These are phyloP conservation scores for Pseudocercospora eumusae DNA, from an alignment of 2,329 filamentous ascomycete species.

Conservation along the genomic window DNA sequence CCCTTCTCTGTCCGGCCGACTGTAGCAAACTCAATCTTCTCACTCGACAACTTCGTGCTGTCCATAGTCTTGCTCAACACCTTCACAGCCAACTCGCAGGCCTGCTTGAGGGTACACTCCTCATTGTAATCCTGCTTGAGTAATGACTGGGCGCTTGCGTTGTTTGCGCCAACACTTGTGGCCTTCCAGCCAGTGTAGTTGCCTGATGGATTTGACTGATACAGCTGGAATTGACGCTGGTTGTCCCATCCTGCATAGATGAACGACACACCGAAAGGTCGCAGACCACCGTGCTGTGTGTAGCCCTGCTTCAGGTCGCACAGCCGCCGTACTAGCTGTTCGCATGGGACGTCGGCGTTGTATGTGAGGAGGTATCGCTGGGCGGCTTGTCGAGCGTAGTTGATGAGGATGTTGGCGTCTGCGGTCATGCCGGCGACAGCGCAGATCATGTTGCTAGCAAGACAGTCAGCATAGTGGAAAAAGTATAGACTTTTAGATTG, in stretches of 20 bases:
- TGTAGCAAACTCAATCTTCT: conserved; percentile 99
- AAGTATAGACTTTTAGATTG: not conserved
- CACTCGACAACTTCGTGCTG: conserved; percentile 95
- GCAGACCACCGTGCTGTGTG: conserved; percentile 96
- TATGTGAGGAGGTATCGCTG: conserved; percentile 98
- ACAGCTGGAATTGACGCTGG: conserved; percentile 95
- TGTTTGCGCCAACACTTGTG: conserved; percentile 96
- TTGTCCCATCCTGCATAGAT: conserved; percentile 99
- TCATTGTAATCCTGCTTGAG: conserved; percentile 99
- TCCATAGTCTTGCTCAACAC: conserved; percentile 99
- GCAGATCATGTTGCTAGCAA: conserved; percentile 94
- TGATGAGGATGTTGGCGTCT: conserved; percentile 99
- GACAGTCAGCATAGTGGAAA: not conserved
- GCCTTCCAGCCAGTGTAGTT: conserved; percentile 99
- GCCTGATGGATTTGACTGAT: conserved; percentile 97
- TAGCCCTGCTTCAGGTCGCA: conserved; percentile 99
- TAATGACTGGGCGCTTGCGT: conserved; percentile 93
- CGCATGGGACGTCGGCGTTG: conserved; percentile 99
- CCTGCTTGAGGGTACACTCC: conserved; percentile 92
- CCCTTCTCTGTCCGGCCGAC: conserved; percentile 93
- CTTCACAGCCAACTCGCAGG: conserved; percentile 96
- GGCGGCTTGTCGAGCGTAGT: conserved; percentile 95
- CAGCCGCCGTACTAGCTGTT: conserved; percentile 92
- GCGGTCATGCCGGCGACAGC: conserved; percentile 98
- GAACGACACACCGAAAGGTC: conserved; percentile 97